These are phyloP conservation scores for Xerocomellus amylosporus DNA, from an alignment of 768 basidiomycete species.

Conservation along the genomic window DNA sequence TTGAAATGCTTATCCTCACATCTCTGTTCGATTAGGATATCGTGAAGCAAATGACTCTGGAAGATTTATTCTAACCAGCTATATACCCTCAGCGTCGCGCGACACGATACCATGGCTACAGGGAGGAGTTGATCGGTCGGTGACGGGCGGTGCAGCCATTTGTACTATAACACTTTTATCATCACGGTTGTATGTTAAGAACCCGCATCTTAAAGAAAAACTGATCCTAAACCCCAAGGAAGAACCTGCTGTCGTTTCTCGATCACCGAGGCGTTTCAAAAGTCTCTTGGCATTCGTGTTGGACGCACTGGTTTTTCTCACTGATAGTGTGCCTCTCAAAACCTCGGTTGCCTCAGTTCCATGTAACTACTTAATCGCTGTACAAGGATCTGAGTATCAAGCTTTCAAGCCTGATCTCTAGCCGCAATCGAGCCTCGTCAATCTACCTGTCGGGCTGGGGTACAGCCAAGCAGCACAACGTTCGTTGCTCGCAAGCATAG, in stretches of 20 bases:
- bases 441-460: background rate
- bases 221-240: slow-evolving; percentile 4
- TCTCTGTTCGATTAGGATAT: slow-evolving; percentile 63
- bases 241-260: background rate
- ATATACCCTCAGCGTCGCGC: slow-evolving; percentile 20
- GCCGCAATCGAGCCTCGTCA: background rate
- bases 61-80: slow-evolving; percentile 72
- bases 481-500: background rate
- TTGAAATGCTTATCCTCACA: slow-evolving; percentile 7
- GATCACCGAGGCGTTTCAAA: background rate
- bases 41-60: slow-evolving; percentile 97
- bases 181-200: slow-evolving; percentile 21
- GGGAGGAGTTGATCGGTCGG: slow-evolving; percentile 7
- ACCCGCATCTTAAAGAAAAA: slow-evolving; percentile 1
- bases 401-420: background rate
- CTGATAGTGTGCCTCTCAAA: background rate
- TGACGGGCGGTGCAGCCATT: slow-evolving; percentile 13
- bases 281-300: background rate
- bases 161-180: slow-evolving; percentile 23
- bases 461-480: background rate
- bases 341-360: background rate
- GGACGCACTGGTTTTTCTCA: background rate
- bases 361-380: background rate
- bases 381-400: background rate
- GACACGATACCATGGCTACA: slow-evolving; percentile 20